Conservation (phyloP, 2,329 filamentous ascomycete genomes). For the Plectosphaerella plurivora region DNA sequence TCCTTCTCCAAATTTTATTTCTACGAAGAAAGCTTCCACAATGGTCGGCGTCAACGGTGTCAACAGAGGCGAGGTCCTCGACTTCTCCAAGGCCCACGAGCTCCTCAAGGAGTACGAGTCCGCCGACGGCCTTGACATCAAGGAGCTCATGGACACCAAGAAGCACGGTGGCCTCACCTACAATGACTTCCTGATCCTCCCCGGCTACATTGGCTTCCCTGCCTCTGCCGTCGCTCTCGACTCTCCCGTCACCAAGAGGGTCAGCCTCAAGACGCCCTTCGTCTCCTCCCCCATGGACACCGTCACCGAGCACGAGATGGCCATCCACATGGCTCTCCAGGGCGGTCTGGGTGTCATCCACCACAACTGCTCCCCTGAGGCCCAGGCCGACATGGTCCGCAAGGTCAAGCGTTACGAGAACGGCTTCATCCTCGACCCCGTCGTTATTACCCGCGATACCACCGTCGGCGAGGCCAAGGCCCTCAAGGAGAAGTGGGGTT, state of each 20-base stretch:
- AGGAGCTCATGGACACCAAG: conserved; percentile 85
- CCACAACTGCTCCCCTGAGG: conserved; percentile 98
- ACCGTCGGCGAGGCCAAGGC: conserved; percentile 88
- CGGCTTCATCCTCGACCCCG: conserved; percentile 94
- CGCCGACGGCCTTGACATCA: conserved; percentile 81
- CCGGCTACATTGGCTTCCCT: conserved; percentile 97
- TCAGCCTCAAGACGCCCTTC: conserved; percentile 93
- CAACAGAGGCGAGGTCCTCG: conserved; percentile 57
- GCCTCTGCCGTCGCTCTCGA: conserved; percentile 86
- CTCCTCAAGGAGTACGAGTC: conserved; percentile 75
- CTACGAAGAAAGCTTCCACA: conserved; percentile 25
- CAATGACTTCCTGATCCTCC: conserved; percentile 96
- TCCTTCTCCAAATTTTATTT: conserved; percentile 8
- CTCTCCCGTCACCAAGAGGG: conserved; percentile 89
- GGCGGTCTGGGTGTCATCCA: conserved; percentile 92
- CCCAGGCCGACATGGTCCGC: conserved; percentile 97
- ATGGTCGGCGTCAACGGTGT: conserved; percentile 62
- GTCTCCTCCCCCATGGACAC: conserved; percentile 99
- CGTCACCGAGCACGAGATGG: conserved; percentile 99
- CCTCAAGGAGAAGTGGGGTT: conserved; percentile 96
- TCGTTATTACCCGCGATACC: conserved; percentile 82
- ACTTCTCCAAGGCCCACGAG: conserved; percentile 72
- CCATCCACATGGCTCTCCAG: conserved; percentile 90
- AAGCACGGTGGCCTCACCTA: conserved; percentile 93
- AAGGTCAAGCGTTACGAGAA: conserved; percentile 99